Evolutionary conservation across 306 rosid genomes (phyloP), one percentile per base, ranked within the genome.

Genomic region (Cicer judaicum): DNA sequence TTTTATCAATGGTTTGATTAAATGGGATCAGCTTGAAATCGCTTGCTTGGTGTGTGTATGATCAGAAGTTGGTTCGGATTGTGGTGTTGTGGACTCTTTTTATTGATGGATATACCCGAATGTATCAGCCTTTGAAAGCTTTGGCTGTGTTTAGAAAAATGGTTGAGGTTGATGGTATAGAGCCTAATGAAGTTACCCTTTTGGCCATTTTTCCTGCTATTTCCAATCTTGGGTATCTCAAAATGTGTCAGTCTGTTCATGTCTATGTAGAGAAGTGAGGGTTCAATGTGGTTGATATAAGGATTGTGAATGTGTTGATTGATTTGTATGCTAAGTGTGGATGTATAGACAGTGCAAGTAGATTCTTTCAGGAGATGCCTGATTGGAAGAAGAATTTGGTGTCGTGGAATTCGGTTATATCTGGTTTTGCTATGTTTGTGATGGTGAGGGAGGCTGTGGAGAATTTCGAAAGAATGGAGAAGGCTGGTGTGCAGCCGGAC

Each of bases 261-360:
- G 87, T 87, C 24, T 88, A 89, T 74, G 91, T 79, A 15, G 91
- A 84, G 85, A 91, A 86, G 78, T 81, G 66, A 81, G 95, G 92
- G 29, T 89, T 89, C 77, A 87, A 81, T 66, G 80, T 53, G 1
- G 80, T 78, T 29, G 87, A 87, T 53, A 75, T 85, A 63, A 89
- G 97, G 18, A 57, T 91, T 19, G 53, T 71, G 14, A 91, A 91
- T 84, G 85, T 93, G 18, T 81, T 91, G 3, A 54, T 87, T 36
- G 92, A 91, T 80, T 79, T 85, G 1, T 91, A 89, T 75, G 87
- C 97, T 1, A 91, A 91, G 74, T 91, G 95, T 52, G 97, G 92
- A 19, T 87, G 95, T 79, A 83, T 89, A 75, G 66, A 41, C 52
- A 83, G 90, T 74, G 81, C 91, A 5, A 62, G 75, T 10, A 87